Conservation (phyloP, 1,139 yeast genomes). For the Candida neerlandica region DNA sequence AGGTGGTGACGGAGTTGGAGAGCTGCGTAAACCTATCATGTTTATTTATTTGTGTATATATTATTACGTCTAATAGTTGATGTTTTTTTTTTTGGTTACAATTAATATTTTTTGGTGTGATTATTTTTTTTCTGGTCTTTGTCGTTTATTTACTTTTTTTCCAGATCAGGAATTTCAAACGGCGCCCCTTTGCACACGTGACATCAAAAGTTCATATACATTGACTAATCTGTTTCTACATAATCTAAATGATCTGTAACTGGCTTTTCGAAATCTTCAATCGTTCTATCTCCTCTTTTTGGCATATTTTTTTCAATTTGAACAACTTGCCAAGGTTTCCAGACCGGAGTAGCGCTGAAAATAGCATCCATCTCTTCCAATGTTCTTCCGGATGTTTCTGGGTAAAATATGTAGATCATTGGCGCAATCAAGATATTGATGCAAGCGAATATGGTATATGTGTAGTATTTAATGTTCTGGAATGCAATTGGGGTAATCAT, state of each 20-base stretch:
- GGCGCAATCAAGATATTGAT: slow-evolving; percentile 56
- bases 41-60: background rate
- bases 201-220: background rate
- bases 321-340: slow-evolving; percentile 42
- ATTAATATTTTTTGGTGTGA: background rate
- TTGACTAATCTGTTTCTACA: slow-evolving; percentile 1
- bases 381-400: slow-evolving; percentile 62
- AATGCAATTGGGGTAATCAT: slow-evolving; percentile 41
- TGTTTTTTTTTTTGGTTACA: background rate
- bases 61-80: background rate
- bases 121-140: background rate
- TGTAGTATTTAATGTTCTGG: slow-evolving; percentile 33
- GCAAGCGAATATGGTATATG: slow-evolving; percentile 37
- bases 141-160: background rate
- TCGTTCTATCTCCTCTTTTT: background rate
- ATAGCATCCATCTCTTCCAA: slow-evolving; percentile 66
- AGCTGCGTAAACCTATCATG: slow-evolving; percentile 1
- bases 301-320: slow-evolving; percentile 29
- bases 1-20: background rate
- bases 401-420: slow-evolving; percentile 53
- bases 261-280: slow-evolving; percentile 13
- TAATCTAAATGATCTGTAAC: slow-evolving; percentile 11
- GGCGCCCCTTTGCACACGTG: background rate
- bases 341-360: slow-evolving; percentile 43
- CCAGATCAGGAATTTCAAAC: background rate